Conservation (phyloP, 306 rosid genomes). For the Vigna trinervia region DNA sequence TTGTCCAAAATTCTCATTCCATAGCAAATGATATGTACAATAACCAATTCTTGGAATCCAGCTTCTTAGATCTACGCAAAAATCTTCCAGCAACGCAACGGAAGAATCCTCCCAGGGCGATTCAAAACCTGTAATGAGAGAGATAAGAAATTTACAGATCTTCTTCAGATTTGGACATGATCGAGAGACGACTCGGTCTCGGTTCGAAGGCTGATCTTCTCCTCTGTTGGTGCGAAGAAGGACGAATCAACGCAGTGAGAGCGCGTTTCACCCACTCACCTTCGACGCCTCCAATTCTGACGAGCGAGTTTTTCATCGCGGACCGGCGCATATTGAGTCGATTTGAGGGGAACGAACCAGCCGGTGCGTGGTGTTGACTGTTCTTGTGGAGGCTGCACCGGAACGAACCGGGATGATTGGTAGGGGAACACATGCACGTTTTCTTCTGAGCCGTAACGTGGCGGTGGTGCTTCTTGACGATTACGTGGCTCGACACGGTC, state of each 20-base stretch:
- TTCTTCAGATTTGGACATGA: constrained; percentile 60
- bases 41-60: constrained; percentile 32
- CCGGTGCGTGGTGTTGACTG: not conserved
- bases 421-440: constrained; percentile 90
- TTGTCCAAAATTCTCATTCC: constrained; percentile 66
- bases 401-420: constrained; percentile 89
- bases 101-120: constrained; percentile 21
- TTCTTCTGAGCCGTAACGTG: constrained; percentile 60
- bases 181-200: constrained; percentile 70
- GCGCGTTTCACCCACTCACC: constrained; percentile 95
- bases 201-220: constrained; percentile 71
- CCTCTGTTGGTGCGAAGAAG: constrained; percentile 84
- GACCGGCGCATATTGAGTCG: constrained; percentile 87
- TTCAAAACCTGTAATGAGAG: constrained; percentile 47
- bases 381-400: constrained; percentile 86
- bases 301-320: constrained; percentile 90
- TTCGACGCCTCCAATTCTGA: constrained; percentile 86
- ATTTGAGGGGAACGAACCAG: constrained; percentile 57
- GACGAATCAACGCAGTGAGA: constrained; percentile 80
- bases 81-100: constrained; percentile 16
- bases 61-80: constrained; percentile 38
- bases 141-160: constrained; percentile 44
- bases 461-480: constrained; percentile 50
- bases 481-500: constrained; percentile 55
- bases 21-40: constrained; percentile 70